A percentile compares a stretch with the other conserved stretches of the same genome.
Evolutionary conservation across 176 grass and related monocot species (phyloP).

Genomic region (Juncus inflexus): DNA sequence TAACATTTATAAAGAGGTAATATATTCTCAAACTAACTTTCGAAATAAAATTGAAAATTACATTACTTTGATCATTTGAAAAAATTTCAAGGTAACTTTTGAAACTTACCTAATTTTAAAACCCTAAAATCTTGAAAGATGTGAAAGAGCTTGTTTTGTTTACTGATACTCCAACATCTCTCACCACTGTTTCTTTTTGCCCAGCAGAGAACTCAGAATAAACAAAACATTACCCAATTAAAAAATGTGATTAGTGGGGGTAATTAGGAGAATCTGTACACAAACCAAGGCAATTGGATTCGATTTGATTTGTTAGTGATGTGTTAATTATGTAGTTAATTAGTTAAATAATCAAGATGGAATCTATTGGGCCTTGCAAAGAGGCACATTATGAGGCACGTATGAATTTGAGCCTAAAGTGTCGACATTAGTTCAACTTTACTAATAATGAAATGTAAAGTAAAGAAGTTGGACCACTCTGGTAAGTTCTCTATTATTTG

Average conservation of each 20-base stretch:
- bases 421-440: background rate
- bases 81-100: background rate
- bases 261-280: slow-evolving; percentile 20
- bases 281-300: slow-evolving; percentile 16
- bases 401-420: slow-evolving; percentile 12
- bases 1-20: no score
- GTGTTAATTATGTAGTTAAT: background rate
- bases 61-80: no score
- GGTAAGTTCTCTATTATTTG: no score
- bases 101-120: background rate
- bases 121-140: no score
- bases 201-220: slow-evolving; percentile 1
- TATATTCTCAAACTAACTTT: no score
- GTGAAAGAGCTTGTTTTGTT: background rate
- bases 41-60: no score
- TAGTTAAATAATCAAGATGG: background rate
- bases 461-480: no score
- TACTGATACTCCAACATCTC: background rate
- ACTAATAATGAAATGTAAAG: no score
- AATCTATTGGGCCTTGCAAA: slow-evolving; percentile 28
- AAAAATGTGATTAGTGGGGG: slow-evolving; percentile 20
- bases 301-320: slow-evolving; percentile 6
- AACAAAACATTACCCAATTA: background rate
- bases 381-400: slow-evolving; percentile 24
- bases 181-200: slow-evolving; percentile 12